Base-by-base conservation (phyloP, 1,139 yeast species). In the Diutina catenulata region DNA sequence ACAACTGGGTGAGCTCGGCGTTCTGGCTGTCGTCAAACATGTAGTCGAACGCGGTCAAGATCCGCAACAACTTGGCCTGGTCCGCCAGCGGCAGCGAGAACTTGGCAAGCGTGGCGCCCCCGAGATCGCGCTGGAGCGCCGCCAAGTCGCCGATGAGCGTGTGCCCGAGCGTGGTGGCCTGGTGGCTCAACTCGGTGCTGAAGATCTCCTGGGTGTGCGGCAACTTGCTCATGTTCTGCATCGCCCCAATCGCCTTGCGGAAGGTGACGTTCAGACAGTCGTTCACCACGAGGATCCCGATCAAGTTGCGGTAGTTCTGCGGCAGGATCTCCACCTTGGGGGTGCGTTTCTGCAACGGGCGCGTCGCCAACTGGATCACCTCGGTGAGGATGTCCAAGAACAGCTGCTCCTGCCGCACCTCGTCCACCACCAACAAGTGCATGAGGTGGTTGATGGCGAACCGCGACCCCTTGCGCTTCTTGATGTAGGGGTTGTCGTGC, bases 241-340 rank as follows among this genome's bases (percentile, higher is more conserved):
- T 83, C 2, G 88, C 76, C 43, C 84, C 75, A 38, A 88, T 68
- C 0, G 93, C 79, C 52, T 88, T 82, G 49, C 87, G 86, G 58
- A 87, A 87, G 0, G 94, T 87, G 32, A 80, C 73, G 46, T 86
- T 80, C 21, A 88, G 78, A 53, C 96, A 86, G 42, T 87, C 94
- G 51, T 83, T 84, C 1, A 93, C 76, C n/a, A 81, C 74, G 40
- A 88, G 64, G 33, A 86, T 74, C 27, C 76, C 70, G 15, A 83
- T 79, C 37, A 86, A 64, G 43, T 73, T 71, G 40, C 74, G 69
- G 50, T 83, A 62, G 45, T 80, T 78, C 31, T 66, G 60, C 36
- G 72, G 77, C 2, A 88, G 81, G 37, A 60, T 59, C 1, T 94
- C 95, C 3, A 26, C 25, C 4, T 21, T n/a, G 8, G 21, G 13